Evolutionary conservation across 2,329 filamentous ascomycete genomes (phyloP).

Genomic region (Iodosphaeria phyllophila): DNA sequence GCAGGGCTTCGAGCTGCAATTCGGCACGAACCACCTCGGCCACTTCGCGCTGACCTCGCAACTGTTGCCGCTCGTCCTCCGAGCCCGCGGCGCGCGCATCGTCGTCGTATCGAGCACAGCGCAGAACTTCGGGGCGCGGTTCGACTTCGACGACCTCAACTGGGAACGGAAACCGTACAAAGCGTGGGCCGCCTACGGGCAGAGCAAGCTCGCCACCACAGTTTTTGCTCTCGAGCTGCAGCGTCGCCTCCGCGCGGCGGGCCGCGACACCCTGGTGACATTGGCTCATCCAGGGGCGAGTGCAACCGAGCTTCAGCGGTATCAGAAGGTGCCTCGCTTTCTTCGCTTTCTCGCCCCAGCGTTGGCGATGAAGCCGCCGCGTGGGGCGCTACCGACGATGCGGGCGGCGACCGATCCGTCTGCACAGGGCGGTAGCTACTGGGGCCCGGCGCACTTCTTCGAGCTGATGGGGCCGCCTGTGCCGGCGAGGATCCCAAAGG

Average conservation of each 20-base stretch:
- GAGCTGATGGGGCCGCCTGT: no score
- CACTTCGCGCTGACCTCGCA: constrained; percentile 1
- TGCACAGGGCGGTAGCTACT: no score
- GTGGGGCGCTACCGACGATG: no score
- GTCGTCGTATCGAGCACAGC: constrained; percentile 5
- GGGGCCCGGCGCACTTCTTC: no score
- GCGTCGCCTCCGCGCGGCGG: constrained; percentile 18
- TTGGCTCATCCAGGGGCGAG: constrained; percentile 21
- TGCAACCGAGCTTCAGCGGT: constrained; percentile 1
- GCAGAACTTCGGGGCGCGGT: constrained; percentile 1
- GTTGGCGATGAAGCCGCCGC: no score
- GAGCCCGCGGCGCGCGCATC: constrained; percentile 4
- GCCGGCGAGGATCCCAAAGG: no score
- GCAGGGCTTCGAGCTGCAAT: constrained; percentile 2
- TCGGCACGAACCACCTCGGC: constrained; percentile 3
- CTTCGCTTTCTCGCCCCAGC: no score
- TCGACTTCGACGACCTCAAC: constrained; percentile 6
- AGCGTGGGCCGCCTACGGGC: constrained; percentile 21
- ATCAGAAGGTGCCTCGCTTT: no score
- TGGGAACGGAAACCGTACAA: constrained; percentile 8
- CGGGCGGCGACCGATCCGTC: no score
- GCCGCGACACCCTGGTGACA: no score
- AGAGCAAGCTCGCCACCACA: constrained; percentile 23
- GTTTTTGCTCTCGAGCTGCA: constrained; percentile 21
- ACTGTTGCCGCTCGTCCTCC: constrained; percentile 1